A percentile compares a stretch with the other conserved stretches of the same genome.
These are phyloP conservation scores for Naganishia vaughanmartiniae DNA, from an alignment of 768 basidiomycete genomes.

Conservation along the genomic window DNA sequence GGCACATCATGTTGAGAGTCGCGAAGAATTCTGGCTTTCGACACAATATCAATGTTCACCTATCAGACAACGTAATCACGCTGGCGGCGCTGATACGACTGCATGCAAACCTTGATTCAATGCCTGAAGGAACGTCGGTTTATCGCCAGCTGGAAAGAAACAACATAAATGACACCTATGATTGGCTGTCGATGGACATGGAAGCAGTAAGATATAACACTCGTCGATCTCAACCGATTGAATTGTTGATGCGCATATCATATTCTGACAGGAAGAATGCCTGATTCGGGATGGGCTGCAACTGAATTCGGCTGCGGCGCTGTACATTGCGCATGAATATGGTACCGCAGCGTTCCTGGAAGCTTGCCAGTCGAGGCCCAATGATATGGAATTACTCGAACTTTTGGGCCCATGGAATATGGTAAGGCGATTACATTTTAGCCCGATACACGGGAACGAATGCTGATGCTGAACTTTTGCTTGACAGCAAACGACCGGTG, in stretches of 20 bases:
- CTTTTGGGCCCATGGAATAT: conserved; percentile 1
- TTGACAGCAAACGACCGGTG: background rate
- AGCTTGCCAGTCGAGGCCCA: background rate
- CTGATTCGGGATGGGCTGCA: conserved; percentile 3
- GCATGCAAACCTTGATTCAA: background rate
- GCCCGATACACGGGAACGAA: background rate
- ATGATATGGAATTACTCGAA: background rate
- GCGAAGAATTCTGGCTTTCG: background rate
- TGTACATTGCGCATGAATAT: conserved; percentile 4
- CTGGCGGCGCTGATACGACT: background rate
- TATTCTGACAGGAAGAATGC: background rate
- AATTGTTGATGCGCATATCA: background rate
- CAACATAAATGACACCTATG: background rate
- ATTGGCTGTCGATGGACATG: conserved; percentile 4
- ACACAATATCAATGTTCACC: background rate
- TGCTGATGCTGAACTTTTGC: background rate
- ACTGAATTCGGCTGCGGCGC: conserved; percentile 2
- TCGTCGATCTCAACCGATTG: background rate
- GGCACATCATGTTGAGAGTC: background rate
- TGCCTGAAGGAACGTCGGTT: background rate
- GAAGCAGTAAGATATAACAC: background rate
- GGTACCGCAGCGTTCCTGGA: background rate
- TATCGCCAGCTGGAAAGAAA: background rate
- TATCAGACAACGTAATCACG: background rate
- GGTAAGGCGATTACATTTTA: background rate